Base-by-base conservation (phyloP, 768 basidiomycete genomes). In the Inosperma sp. region DNA sequence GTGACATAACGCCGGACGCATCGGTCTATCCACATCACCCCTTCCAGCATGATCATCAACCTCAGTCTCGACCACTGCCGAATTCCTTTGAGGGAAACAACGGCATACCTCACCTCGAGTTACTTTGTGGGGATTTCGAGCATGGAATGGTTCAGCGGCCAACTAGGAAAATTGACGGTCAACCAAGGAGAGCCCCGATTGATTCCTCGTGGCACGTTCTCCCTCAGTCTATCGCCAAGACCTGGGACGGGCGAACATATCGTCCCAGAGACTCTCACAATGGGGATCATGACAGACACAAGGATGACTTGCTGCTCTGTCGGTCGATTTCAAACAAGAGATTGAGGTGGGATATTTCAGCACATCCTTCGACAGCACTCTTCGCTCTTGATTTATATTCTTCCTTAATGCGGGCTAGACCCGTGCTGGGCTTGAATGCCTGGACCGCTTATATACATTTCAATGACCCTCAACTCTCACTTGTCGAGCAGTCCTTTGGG, bases 301-400 rank as follows among this genome's bases (percentile, higher is more conserved):
- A 22, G 21, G 13, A 13, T 21, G 25, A 17, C 5, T 16, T 42
- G n/a, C 33, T 43, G 7, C 14, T 44, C 14, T 25, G 34, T 25
- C 9, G 30, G 8, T 33, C 41, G 10, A 30, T 51, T 26, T 41
- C 41, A 6, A 44, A 30, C 12, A 35, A 7, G 14, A 41, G 43
- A 13, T 8, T 51, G 25, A 33, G 49, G 25, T 51, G 49, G 49
- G 49, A 51, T 21, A 19, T 51, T 14, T 8, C 33, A 5, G n/a
- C n/a, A 8, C 39, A 27, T 5, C 19, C 40, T 9, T 41, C 40
- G 8, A 42, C 29, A 21, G 39, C 41, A 27, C 42, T 9, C 22
- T 10, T 51, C 10, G 25, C 25, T 31, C n/a, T 42, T 10, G 29
- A 31, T 13, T 34, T 42, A 14, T 42, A 33, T n/a, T 26, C 14